Evolutionary conservation across 1,284 basidiomycete genomes (phyloP).

Genomic region (Irpex sp.): DNA sequence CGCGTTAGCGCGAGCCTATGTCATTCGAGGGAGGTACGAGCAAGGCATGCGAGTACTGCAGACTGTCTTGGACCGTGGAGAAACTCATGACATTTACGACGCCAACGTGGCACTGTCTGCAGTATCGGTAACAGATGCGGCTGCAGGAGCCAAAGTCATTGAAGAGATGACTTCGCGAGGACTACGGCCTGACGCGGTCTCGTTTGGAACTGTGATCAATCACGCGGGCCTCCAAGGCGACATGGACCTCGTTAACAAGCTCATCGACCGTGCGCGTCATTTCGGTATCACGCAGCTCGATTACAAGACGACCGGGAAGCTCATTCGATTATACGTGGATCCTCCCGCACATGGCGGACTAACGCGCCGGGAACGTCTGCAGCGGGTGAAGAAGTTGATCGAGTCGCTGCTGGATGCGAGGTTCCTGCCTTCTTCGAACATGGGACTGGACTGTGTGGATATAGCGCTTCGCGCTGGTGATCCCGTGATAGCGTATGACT

Average conservation of each 20-base stretch:
- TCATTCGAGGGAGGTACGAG: conserved; percentile 48
- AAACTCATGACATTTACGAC: conserved; percentile 58
- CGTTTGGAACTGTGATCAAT: conserved; percentile 60
- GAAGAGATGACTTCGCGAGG: conserved; percentile 43
- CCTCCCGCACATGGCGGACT: conserved; percentile 18
- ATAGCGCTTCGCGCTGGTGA: conserved; percentile 46
- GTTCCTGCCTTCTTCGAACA: conserved; percentile 37
- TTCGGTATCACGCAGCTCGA: conserved; percentile 34
- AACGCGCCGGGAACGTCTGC: conserved; percentile 28
- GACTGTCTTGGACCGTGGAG: conserved; percentile 41
- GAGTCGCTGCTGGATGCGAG: conserved; percentile 32
- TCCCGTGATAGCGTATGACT: conserved; percentile 49
- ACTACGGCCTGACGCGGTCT: conserved; percentile 46
- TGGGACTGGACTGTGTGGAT: conserved; percentile 49
- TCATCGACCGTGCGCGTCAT: conserved; percentile 37
- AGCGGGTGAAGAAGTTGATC: conserved; percentile 41
- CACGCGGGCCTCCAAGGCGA: conserved; percentile 46
- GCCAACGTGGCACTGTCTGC: conserved; percentile 58
- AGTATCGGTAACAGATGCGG: conserved; percentile 47
- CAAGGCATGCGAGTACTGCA: conserved; percentile 48
- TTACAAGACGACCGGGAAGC: conserved; percentile 43
- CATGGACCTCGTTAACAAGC: conserved; percentile 36
- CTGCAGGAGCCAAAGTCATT: conserved; percentile 42
- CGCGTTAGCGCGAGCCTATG: conserved; percentile 57
- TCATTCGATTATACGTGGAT: conserved; percentile 43